These are phyloP conservation scores for Selaginella moellendorffii DNA, from an alignment of 75 land plant genomes.

Conservation along the genomic window DNA sequence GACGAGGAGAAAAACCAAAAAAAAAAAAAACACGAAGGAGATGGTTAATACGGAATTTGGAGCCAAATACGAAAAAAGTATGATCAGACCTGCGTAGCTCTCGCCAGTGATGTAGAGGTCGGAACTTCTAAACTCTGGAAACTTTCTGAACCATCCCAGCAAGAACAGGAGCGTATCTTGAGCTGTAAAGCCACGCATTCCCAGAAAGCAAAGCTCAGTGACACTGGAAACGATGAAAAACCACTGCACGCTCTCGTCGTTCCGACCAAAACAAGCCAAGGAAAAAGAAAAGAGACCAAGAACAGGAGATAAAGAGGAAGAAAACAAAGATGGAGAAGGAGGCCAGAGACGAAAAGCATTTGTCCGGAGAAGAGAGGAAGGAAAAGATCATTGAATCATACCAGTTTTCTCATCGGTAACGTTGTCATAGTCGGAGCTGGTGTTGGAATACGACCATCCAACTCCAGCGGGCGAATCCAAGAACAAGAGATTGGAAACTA, in stretches of 20 bases:
- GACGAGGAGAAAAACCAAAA: not conserved
- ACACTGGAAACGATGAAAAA: too few relatives aligned
- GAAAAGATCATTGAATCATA: not conserved
- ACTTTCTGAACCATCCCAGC: slow-evolving; percentile 51
- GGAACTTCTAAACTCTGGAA: slow-evolving; percentile 42
- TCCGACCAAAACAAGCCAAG: not conserved
- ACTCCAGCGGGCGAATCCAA: slow-evolving; percentile 31
- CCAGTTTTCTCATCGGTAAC: slow-evolving; percentile 22
- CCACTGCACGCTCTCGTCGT: slow-evolving; percentile 13
- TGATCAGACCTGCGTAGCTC: slow-evolving; percentile 87
- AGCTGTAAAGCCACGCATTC: not conserved
- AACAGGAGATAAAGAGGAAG: not conserved
- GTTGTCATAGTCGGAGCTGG: slow-evolving; percentile 16
- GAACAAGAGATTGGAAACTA: slow-evolving; percentile 23
- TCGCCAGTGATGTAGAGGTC: slow-evolving; percentile 66
- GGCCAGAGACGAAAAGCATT: too few relatives aligned
- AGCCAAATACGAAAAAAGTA: too few relatives aligned
- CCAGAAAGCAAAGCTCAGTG: too few relatives aligned
- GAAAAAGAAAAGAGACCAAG: not conserved
- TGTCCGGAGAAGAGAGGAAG: not conserved
- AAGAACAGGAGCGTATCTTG: slow-evolving; percentile 27
- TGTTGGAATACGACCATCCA: slow-evolving; percentile 33
- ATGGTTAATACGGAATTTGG: not conserved
- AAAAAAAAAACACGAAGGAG: not conserved
- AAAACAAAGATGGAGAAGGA: too few relatives aligned